Conservation (phyloP, 202 grass and related monocot species). For the Schoenoplectus tabernaemontani region DNA sequence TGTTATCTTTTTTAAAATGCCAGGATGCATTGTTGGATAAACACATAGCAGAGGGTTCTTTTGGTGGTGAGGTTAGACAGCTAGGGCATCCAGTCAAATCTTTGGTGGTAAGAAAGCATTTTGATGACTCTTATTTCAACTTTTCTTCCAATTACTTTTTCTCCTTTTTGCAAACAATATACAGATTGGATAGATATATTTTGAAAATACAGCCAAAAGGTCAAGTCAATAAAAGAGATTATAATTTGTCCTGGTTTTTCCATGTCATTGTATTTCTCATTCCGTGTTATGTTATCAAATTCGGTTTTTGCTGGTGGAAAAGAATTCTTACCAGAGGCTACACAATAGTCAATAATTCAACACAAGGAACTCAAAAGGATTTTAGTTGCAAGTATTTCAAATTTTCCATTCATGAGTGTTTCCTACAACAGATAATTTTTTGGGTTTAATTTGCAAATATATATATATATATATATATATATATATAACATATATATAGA, state of each 20-base stretch:
- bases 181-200: not conserved
- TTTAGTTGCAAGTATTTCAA: not conserved
- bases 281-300: not conserved
- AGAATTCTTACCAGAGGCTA: not conserved
- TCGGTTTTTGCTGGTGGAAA: not conserved
- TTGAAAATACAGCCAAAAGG: not conserved
- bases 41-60: conserved; percentile 45
- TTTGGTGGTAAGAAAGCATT: conserved; percentile 42
- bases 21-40: conserved; percentile 65
- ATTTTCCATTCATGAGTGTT: not conserved
- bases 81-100: conserved; percentile 59
- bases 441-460: not conserved
- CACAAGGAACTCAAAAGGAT: not conserved
- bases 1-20: conserved; percentile 7
- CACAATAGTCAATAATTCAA: not conserved
- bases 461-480: too few relatives aligned
- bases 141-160: not conserved
- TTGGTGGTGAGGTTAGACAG: conserved; percentile 47
- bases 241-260: not conserved
- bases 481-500: too few relatives aligned
- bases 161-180: not conserved
- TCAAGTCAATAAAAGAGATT: not conserved
- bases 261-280: not conserved
- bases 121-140: not conserved
- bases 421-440: not conserved